Evolutionary conservation across 176 grass and related monocot genomes (phyloP).

Genomic region (Oryza punctata): DNA sequence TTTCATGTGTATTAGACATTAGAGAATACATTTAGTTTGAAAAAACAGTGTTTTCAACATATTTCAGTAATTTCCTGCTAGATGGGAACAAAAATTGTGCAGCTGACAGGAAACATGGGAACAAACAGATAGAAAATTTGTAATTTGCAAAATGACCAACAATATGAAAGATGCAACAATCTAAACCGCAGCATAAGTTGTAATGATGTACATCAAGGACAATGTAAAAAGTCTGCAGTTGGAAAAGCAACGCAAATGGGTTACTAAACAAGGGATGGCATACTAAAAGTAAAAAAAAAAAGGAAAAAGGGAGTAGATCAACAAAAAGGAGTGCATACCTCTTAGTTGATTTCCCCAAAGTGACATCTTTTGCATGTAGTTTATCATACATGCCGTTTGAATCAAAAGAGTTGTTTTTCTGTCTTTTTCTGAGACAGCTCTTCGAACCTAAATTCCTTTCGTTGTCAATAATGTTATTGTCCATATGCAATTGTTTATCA

Average conservation of each 20-base stretch:
- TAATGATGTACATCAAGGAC: slow-evolving; percentile 20
- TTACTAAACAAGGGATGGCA: slow-evolving; percentile 2
- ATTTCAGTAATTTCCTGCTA: not conserved
- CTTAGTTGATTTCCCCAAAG: not conserved
- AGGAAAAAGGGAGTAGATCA: not conserved
- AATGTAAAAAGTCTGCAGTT: slow-evolving; percentile 7
- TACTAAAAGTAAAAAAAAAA: not conserved
- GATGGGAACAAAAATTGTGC: not conserved
- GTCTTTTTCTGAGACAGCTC: slow-evolving; percentile 9
- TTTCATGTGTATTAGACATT: not conserved
- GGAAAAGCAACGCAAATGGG: not conserved
- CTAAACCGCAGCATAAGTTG: slow-evolving; percentile 5
- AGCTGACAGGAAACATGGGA: not conserved
- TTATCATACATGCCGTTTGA: slow-evolving; percentile 2
- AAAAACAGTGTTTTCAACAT: not conserved
- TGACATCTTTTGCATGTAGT: not conserved
- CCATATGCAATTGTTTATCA: not conserved
- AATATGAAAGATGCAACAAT: slow-evolving; percentile 1
- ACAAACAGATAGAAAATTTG: not conserved
- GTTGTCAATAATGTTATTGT: not conserved
- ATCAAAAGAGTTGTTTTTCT: slow-evolving; percentile 11
- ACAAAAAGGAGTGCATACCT: slow-evolving; percentile 31
- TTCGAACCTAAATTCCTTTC: slow-evolving; percentile 11
- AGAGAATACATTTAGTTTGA: slow-evolving; percentile 12
- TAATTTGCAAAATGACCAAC: slow-evolving; percentile 2